These are phyloP conservation scores for Pugionium cornutum DNA, from an alignment of 345 rosid species.

Conservation along the genomic window DNA sequence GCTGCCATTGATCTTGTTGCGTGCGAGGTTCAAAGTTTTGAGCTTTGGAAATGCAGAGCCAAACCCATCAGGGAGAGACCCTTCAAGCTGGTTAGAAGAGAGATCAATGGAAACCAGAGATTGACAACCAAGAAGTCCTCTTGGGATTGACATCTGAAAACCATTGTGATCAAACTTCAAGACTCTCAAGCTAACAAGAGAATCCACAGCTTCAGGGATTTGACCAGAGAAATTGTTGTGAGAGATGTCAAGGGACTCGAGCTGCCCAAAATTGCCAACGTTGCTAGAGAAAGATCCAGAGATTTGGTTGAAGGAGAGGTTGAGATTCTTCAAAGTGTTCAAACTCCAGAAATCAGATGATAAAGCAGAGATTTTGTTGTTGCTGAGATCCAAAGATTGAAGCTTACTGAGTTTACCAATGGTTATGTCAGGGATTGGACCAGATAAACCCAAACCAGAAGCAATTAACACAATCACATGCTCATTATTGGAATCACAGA, in stretches of 20 bases:
- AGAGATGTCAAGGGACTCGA: constrained; percentile 72
- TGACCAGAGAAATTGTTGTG: constrained; percentile 68
- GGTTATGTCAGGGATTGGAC: constrained; percentile 76
- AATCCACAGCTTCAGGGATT: constrained; percentile 71
- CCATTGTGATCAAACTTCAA: constrained; percentile 62
- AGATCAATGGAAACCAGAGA: constrained; percentile 65
- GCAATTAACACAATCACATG: constrained; percentile 52
- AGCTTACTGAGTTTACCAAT: constrained; percentile 87
- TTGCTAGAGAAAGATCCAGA: constrained; percentile 71
- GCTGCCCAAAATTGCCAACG: constrained; percentile 78
- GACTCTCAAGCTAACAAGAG: constrained; percentile 57
- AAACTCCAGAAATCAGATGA: constrained; percentile 93
- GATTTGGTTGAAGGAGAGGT: constrained; percentile 72
- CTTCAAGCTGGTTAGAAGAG: constrained; percentile 68
- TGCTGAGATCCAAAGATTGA: constrained; percentile 74
- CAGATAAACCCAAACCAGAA: constrained; percentile 68
- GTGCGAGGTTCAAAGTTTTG: constrained; percentile 61
- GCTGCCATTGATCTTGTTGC: constrained; percentile 61
- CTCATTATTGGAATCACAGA: constrained; percentile 59
- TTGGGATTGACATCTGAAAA: constrained; percentile 64
- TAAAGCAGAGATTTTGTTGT: constrained; percentile 73
- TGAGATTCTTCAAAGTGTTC: constrained; percentile 60
- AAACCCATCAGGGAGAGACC: constrained; percentile 72
- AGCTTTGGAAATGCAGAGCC: constrained; percentile 78
- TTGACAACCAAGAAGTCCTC: constrained; percentile 52